Base-by-base conservation (phyloP, 352 stramenopile genomes). In the Phytopythium ostracodes region DNA sequence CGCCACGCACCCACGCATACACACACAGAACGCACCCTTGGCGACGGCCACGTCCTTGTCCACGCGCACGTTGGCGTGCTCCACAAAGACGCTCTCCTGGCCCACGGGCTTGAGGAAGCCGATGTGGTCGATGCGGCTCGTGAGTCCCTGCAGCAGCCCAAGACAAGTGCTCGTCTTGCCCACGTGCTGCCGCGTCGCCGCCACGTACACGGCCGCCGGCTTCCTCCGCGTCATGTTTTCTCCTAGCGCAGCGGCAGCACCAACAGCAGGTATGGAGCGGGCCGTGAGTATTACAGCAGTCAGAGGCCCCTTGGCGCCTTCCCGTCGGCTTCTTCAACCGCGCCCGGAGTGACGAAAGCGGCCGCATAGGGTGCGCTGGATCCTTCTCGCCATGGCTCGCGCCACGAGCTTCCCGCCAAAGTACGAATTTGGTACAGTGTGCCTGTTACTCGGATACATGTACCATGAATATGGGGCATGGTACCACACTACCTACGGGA, bases 61-160 rank as follows among this genome's bases (percentile, higher is more conserved):
- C 27, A 98, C 92, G 35, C 81, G 76, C 59, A 97, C 66, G 17
- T 79, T 73, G 53, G 70, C 73, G 44, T 74, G 63, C 25, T 88
- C 71, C 20, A 97, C 85, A 18, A 83, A 65, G 40, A 96, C 81
- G 63, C 88, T 92, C 62, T 98, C 81, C 71, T 99, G 94, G 7
- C 96, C 96, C 31, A 99, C 94, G 49, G 96, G 94, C 67, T 99
- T 99, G 67, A 98, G 87, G 75, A 98, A 98, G 14, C 84, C 84
- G 59, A 93, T 89, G 46, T 77, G 59, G 42, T 91, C 76, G 63
- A 98, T 96, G 56, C 94, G 79, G 64, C 94, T 96, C 35, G 92
- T 92, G 40, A 99, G 81, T 2, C 96, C 96, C 54, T 94, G 89
- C 62, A 98, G 86, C 17, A 99, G 66, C 1, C 94, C 96, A 20